Percentiles rank a stretch among this genome's conserved stretches.
These are phyloP conservation scores for Taphrina confusa DNA, from an alignment of 1,139 yeast genomes.

Conservation along the genomic window DNA sequence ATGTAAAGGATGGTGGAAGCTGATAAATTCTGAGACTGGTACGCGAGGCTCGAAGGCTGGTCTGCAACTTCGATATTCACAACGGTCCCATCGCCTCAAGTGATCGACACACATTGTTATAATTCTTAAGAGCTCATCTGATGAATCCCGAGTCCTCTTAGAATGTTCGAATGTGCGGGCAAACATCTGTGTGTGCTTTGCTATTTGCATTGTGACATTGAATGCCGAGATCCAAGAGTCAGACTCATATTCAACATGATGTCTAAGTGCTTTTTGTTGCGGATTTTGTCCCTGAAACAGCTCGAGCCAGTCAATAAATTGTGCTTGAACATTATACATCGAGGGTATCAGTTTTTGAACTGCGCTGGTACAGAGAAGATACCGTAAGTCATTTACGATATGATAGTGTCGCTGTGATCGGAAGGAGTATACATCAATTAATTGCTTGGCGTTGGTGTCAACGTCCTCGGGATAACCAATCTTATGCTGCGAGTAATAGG, in stretches of 20 bases:
- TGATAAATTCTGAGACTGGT: slow-evolving; percentile 56
- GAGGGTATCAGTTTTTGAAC: slow-evolving; percentile 49
- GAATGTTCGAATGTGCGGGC: slow-evolving; percentile 45
- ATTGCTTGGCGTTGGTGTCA: slow-evolving; percentile 46
- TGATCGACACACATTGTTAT: slow-evolving; percentile 8
- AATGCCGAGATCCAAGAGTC: slow-evolving; percentile 82
- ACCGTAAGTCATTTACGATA: slow-evolving; percentile 79
- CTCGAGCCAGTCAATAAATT: slow-evolving; percentile 63
- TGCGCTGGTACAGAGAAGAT: slow-evolving; percentile 44
- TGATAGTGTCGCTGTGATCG: slow-evolving; percentile 84
- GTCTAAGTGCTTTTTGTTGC: slow-evolving; percentile 69
- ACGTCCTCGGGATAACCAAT: slow-evolving; percentile 55
- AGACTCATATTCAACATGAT: slow-evolving; percentile 88
- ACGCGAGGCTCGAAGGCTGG: slow-evolving; percentile 47
- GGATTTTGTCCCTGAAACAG: slow-evolving; percentile 82
- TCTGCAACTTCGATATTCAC: slow-evolving; percentile 39
- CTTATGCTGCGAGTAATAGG: slow-evolving; percentile 61
- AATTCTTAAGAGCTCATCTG: not conserved
- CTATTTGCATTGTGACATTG: slow-evolving; percentile 61
- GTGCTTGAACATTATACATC: slow-evolving; percentile 44
- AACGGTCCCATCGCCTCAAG: slow-evolving; percentile 7
- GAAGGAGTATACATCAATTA: slow-evolving; percentile 50
- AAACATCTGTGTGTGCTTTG: slow-evolving; percentile 47
- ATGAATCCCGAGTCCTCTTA: not conserved
- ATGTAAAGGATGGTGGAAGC: slow-evolving; percentile 80